Conservation (phyloP, 1,139 yeast genomes). For the Magnusiomyces suaveolens region DNA sequence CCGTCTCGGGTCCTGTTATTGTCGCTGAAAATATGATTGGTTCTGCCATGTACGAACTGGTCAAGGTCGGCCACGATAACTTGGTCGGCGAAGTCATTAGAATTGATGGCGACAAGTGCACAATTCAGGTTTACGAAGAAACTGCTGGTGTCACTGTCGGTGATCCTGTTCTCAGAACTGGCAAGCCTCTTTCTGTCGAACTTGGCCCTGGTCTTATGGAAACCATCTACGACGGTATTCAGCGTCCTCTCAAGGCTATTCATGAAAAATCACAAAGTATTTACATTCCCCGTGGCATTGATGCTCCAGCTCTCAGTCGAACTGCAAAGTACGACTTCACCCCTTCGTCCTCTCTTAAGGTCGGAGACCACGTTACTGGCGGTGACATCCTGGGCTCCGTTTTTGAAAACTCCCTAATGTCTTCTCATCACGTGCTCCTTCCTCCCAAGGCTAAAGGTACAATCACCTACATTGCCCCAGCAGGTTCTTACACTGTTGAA, state of each 20-base stretch:
- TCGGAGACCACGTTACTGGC: constrained; percentile 96
- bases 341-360: constrained; percentile 59
- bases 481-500: constrained; percentile 85
- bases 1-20: constrained; percentile 96
- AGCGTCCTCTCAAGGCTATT: constrained; percentile 92
- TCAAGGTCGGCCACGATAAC: constrained; percentile 92
- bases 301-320: constrained; percentile 88
- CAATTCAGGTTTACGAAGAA: constrained; percentile 97
- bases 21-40: constrained; percentile 98
- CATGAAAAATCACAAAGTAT: constrained; percentile 79
- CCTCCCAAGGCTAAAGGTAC: constrained; percentile 99
- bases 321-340: constrained; percentile 73
- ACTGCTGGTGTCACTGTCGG: constrained; percentile 99
- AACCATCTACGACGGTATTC: constrained; percentile 97
- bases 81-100: constrained; percentile 97
- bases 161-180: constrained; percentile 95
- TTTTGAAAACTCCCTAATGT: constrained; percentile 82
- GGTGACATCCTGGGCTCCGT: constrained; percentile 95
- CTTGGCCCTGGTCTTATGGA: constrained; percentile 99
- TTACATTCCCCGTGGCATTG: constrained; percentile 97
- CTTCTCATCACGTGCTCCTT: constrained; percentile 84
- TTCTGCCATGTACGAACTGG: constrained; percentile 96
- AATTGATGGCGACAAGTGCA: constrained; percentile 91
- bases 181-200: constrained; percentile 95
- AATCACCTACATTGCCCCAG: constrained; percentile 74